Evolutionary conservation across 352 stramenopile genomes (phyloP).

Genomic region (Thalassiosira mediterranea): DNA sequence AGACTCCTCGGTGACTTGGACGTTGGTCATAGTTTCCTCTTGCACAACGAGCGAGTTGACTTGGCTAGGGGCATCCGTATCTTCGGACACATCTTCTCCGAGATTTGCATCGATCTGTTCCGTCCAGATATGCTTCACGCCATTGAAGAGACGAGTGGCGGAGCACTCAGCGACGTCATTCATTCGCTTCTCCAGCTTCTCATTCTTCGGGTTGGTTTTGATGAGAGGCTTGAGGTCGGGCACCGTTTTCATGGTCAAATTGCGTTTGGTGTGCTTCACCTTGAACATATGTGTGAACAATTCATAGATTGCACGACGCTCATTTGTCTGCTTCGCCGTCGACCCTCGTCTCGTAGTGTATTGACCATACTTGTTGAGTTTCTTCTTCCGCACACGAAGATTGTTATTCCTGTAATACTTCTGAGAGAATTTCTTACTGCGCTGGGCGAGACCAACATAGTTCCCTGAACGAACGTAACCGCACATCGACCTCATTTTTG

Average conservation of each 20-base stretch:
- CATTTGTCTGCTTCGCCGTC: background rate
- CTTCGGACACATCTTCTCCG: no score
- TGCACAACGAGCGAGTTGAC: no score
- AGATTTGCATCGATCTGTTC: background rate
- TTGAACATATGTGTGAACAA: background rate
- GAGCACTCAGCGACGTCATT: background rate
- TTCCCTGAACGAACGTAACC: background rate
- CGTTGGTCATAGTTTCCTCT: no score
- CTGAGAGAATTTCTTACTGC: slow-evolving; percentile 2
- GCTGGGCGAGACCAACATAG: slow-evolving; percentile 2
- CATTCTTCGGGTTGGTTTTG: no score
- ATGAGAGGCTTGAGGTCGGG: no score
- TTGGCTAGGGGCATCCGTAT: no score
- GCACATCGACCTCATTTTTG: background rate
- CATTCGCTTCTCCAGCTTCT: slow-evolving; percentile 1
- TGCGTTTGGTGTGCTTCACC: background rate
- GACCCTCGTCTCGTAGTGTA: no score
- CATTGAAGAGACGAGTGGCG: slow-evolving; percentile 5
- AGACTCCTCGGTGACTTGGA: no score
- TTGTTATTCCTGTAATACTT: slow-evolving; percentile 1
- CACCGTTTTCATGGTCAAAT: background rate
- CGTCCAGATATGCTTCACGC: background rate
- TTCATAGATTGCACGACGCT: background rate
- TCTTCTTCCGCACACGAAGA: no score
- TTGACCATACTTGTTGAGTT: no score